Evolutionary conservation across 495 filamentous ascomycete genomes (phyloP), one percentile per base, ranked within the genome.

Genomic region (Eremomyces bilateralis): DNA sequence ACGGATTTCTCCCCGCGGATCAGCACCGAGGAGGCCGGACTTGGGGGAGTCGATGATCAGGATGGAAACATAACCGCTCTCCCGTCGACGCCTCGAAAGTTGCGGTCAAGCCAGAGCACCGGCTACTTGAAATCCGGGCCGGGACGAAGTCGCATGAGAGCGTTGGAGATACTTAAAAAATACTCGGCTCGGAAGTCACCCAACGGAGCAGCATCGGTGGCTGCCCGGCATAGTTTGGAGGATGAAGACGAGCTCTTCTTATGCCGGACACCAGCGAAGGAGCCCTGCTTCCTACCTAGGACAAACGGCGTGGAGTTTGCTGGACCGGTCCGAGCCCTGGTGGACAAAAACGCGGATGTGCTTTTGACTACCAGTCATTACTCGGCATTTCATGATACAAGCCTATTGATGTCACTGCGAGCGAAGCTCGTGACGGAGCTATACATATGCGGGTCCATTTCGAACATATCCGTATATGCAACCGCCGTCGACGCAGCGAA

Each of bases 401-500:
- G 63, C 20, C 62, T 92, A 12, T 63, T 94, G 16, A 57, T 73
- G 25, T 63, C 66, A 4, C 59, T 92, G 31, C 72, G 82, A 11
- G 66, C 69, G 3, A 74, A 69, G 15, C 71, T 97, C 29, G 67
- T 94, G 29, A 94, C 82, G 1, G 76, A 93, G 46, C 53, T 97
- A n/a, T 94, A 78, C 48, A 64, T 97, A 3, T 92, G 82, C 45
- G 88, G 88, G 10, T 68, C 76, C n/a, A 58, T 85, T 22, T 83
- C 78, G 11, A 94, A 94, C 50, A 61, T 81, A 20, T 83, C 82
- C 16, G 71, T 95, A 20, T 88, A 83, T 47, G 88, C 88, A 5
- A 97, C 88, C 1, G 85, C 82, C 16, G 58, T 91, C 31, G 88
- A 94, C 46, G 88, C 88, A 1, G 85, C 79, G 0, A 68, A 71